phyloP scores from a whole-genome alignment of 495 filamentous ascomycete genomes.

The Hapsidospora chrysogenum region DNA sequence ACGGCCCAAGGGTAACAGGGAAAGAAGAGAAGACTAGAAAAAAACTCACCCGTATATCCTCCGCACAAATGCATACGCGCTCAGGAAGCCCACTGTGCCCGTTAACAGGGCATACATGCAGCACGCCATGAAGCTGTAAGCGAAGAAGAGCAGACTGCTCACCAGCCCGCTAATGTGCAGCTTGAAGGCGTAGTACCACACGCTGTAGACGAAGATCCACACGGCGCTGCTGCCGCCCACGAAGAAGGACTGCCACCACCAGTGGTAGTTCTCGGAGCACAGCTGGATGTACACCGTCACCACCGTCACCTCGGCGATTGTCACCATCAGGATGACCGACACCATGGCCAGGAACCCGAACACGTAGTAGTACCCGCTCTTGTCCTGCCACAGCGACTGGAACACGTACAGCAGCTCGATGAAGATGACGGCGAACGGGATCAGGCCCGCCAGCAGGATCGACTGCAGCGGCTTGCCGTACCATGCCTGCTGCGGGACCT shows the following conservation, averaged over 20 bases:
- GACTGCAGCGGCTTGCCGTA: constrained; percentile 47
- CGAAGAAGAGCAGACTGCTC: constrained; percentile 72
- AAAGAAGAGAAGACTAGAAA: neutral
- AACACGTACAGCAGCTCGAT: constrained; percentile 90
- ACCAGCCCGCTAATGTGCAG: constrained; percentile 73
- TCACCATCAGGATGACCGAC: constrained; percentile 54
- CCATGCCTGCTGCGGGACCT: constrained; percentile 69
- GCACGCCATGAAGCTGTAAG: constrained; percentile 66
- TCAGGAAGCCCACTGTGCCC: constrained; percentile 78
- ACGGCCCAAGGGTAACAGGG: neutral
- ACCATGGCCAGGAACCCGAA: constrained; percentile 81
- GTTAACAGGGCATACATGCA: constrained; percentile 69
- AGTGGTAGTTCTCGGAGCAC: constrained; percentile 82
- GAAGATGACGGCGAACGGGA: constrained; percentile 86
- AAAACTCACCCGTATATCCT: constrained; percentile 66
- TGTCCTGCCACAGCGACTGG: constrained; percentile 81
- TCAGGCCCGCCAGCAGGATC: constrained; percentile 58
- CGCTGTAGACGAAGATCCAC: constrained; percentile 78
- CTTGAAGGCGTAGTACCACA: constrained; percentile 75
- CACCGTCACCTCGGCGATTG: constrained; percentile 77
- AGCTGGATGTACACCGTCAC: constrained; percentile 78
- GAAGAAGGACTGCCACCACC: constrained; percentile 91
- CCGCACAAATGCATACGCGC: constrained; percentile 76
- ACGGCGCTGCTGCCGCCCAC: constrained; percentile 63
- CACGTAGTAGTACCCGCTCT: constrained; percentile 88